Evolutionary conservation across 495 filamentous ascomycete genomes (phyloP), one percentile per base, ranked within the genome.

Genomic region (Xylaria scruposa): DNA sequence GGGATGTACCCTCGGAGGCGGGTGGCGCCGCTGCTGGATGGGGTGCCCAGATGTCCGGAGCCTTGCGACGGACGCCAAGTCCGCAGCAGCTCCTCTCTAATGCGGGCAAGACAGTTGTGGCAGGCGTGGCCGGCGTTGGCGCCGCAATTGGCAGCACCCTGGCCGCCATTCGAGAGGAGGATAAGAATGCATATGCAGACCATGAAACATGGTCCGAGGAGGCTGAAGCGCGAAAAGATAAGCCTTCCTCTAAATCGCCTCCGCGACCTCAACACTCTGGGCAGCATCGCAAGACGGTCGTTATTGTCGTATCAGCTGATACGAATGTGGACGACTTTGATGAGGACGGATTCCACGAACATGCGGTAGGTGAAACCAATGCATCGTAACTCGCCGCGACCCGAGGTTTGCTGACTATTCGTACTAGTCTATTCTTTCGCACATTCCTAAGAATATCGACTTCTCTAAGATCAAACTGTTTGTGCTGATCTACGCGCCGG

Each of bases 151-250:
- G 93, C 26, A 91, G 83, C 67, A 93, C 91, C n/a, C 83, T 98
- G 68, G 91, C 91, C 44, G 90, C 93, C 15, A 97, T 97, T 54
- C 86, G 91, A 49, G 94, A 97, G 79, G 94, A 95, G 75, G 90
- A 94, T 75, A 91, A 89, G 75, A 88, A 88, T 42, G 92, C 90
- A 64, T 96, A 91, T 81, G 92, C 90, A 70, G 93, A 97, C 78
- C 92, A 95, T 78, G 88, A 90, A 65, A 88, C 92, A 49, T 97
- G 94, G 94, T 92, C 91, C 9, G 92, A 97, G 75, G 93, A 95
- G 80, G 90, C 89, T 56, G 89, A 91, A 74, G 78, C 80, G 54
- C 81, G 82, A 73, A 81, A 79, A 70, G 82, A 85, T 33, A 79
- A 79, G 62, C 49, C 71, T 13, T 67, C 77, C 29, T 72, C 68